Evolutionary conservation across 164 flowering plant genomes (phyloP), one percentile per base, ranked within the genome.

Genomic region (Brasenia schreberi): DNA sequence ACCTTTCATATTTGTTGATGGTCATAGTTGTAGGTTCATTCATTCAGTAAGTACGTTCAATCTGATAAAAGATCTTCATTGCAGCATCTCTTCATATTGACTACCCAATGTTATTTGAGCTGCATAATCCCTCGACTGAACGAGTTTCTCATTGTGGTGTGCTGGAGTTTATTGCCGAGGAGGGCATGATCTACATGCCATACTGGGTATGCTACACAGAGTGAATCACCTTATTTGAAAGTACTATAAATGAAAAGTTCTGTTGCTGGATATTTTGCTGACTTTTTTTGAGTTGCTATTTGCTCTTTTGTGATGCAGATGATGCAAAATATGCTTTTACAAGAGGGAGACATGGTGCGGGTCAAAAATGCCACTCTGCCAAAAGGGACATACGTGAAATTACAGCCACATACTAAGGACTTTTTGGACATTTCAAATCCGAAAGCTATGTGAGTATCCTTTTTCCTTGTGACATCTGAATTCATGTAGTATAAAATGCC

Each of bases 81-180:
- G 72, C 81, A 87, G 90, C 87, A 60, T 82, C 86, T 56, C 79
- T 87, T 60, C 84, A 84, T 49, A 89, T 94, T 75, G 97, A 94
- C 69, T 94, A 94, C 70, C 99, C 97, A 43, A 94, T 94, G 99
- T 71, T 94, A 77, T 94, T 94, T 78, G 96, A 94, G 77, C 89
- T 94, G 58, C 80, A 70, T 27, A 94, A 94, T 82, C 77, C 79
- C 71, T 81, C 82, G 59, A 76, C 90, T n/a, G 84, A 83, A 68
- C 80, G 96, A 43, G 81, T 85, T 61, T 94, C 99, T 23, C 97
- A 91, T 65, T 94, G 99, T 80, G 97, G 99, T 68, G 96, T 94
- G 63, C 81, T 93, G 69, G 97, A 94, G 84, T 91, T 94, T 78
- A 87, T 85, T 80, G 97, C 99, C 9, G 97, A 94, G 77, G 99